These are phyloP conservation scores for Malbranchea cinnamomea DNA, from an alignment of 2,329 filamentous ascomycete genomes.

Conservation along the genomic window DNA sequence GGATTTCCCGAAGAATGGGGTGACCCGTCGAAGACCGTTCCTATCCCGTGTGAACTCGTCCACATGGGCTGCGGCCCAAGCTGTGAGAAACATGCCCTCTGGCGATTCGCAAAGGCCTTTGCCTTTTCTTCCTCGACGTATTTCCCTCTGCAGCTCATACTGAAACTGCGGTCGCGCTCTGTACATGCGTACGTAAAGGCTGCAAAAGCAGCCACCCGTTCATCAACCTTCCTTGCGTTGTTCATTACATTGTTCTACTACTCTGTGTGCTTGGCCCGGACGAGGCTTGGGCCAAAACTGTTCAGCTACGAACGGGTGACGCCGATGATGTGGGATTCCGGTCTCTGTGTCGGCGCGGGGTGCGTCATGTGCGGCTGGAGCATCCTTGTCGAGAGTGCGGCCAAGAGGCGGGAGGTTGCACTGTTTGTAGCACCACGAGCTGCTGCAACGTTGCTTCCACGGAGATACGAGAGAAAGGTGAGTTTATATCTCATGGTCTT, in stretches of 20 bases:
- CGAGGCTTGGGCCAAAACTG: slow-evolving; percentile 54
- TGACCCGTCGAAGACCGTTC: slow-evolving; percentile 52
- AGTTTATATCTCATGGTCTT: slow-evolving; percentile 11
- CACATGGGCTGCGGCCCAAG: slow-evolving; percentile 63
- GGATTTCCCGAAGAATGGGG: slow-evolving; percentile 54
- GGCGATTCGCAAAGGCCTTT: slow-evolving; percentile 55
- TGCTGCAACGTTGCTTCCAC: slow-evolving; percentile 56
- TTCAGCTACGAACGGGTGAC: slow-evolving; percentile 41
- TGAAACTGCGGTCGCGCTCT: slow-evolving; percentile 39
- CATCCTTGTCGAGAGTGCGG: slow-evolving; percentile 53
- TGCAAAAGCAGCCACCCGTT: slow-evolving; percentile 47
- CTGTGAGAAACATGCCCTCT: slow-evolving; percentile 52
- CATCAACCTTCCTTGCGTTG: slow-evolving; percentile 60
- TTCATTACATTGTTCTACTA: slow-evolving; percentile 78
- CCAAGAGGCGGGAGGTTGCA: slow-evolving; percentile 57
- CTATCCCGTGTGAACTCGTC: slow-evolving; percentile 70
- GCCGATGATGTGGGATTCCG: slow-evolving; percentile 42
- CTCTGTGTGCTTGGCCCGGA: slow-evolving; percentile 63
- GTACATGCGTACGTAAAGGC: slow-evolving; percentile 34
- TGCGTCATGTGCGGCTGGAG: slow-evolving; percentile 71
- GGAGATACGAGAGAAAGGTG: slow-evolving; percentile 45
- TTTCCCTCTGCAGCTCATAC: slow-evolving; percentile 55
- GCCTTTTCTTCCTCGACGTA: slow-evolving; percentile 63
- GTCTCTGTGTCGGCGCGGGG: slow-evolving; percentile 54
- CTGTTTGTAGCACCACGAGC: slow-evolving; percentile 71